Base-by-base conservation (phyloP, 73 alveolate species). In the Paramecium sonneborni region DNA sequence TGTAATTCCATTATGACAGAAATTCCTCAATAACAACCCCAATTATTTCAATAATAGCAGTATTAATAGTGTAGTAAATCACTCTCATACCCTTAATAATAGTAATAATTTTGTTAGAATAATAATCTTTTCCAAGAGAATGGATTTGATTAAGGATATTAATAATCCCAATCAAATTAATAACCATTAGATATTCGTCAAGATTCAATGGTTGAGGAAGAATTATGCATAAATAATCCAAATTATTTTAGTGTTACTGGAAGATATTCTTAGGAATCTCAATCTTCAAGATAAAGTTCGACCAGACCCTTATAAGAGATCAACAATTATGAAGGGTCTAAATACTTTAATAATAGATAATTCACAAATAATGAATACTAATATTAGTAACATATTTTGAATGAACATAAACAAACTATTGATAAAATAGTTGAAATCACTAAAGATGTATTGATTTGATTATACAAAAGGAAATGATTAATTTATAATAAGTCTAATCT, bases 361-460 rank as follows among this genome's bases (percentile, higher is more conserved):
- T 52, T 52, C 14, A 52, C 68, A 62, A 26, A 26, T 26, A 62
- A 62, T 62, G 84, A 62, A 14, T 62, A 30, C 18, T 32, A 62
- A 62, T 62, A 62, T 30, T 62, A 32, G 39, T n/a, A 62, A 62
- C 44, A 30, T 15, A 62, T 62, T 62, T 6, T 62, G 7, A 30
- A 26, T 30, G 84, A 62, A 12, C 84, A 62, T 12, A 62, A 62
- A 24, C 28, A 62, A 14, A 21, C 84, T 30, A 62, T 62, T 30
- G 84, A 62, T 46, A 62, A 62, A 26, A 62, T 62, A 26, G 84
- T 62, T 30, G 84, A 62, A 62, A 62, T 62, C 44, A 62, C 84
- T 26, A 62, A 62, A 62, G 84, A 62, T 30, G 84, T 62, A 62
- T 24, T 30, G 84, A 15, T 30, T 26, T 62, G 26, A 12, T 30